These are phyloP conservation scores for Buddleja alternifolia DNA, from an alignment of 257 asterid genomes.

Conservation along the genomic window DNA sequence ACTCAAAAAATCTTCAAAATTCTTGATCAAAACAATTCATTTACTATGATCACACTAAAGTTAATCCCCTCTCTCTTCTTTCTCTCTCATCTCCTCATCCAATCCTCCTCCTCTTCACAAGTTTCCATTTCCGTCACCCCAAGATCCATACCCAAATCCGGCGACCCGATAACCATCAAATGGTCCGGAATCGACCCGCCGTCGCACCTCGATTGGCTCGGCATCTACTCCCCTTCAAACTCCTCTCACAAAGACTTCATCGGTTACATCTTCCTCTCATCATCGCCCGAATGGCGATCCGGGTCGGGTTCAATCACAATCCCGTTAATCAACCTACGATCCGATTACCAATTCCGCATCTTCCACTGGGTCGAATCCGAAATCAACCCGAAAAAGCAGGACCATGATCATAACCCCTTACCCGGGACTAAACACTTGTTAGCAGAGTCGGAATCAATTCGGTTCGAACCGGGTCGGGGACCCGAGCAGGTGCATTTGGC, in stretches of 20 bases:
- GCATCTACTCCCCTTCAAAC: conserved; percentile 74
- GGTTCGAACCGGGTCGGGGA: conserved; percentile 60
- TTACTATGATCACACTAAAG: conserved; percentile 33
- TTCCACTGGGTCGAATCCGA: conserved; percentile 79
- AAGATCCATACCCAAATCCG: conserved; percentile 57
- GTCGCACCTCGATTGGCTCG: conserved; percentile 80
- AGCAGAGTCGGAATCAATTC: conserved; percentile 57
- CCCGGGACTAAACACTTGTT: conserved; percentile 81
- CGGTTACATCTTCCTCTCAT: conserved; percentile 75
- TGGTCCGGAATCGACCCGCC: conserved; percentile 84
- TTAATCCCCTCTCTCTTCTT: conserved; percentile 26
- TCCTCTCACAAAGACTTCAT: conserved; percentile 65
- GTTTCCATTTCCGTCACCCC: conserved; percentile 53
- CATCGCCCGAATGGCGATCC: conserved; percentile 66
- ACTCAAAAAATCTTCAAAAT: not conserved
- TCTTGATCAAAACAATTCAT: conserved; percentile 17
- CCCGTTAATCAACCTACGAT: conserved; percentile 70
- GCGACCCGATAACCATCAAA: conserved; percentile 60
- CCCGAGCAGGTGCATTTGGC: conserved; percentile 94
- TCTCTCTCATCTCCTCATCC: conserved; percentile 31
- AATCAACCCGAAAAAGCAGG: conserved; percentile 59
- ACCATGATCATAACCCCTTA: conserved; percentile 84
- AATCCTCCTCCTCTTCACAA: conserved; percentile 38
- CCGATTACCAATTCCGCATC: conserved; percentile 84
- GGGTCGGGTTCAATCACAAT: conserved; percentile 81